Base-by-base conservation (phyloP, 495 filamentous ascomycete species). In the Aspergillus diversus region DNA sequence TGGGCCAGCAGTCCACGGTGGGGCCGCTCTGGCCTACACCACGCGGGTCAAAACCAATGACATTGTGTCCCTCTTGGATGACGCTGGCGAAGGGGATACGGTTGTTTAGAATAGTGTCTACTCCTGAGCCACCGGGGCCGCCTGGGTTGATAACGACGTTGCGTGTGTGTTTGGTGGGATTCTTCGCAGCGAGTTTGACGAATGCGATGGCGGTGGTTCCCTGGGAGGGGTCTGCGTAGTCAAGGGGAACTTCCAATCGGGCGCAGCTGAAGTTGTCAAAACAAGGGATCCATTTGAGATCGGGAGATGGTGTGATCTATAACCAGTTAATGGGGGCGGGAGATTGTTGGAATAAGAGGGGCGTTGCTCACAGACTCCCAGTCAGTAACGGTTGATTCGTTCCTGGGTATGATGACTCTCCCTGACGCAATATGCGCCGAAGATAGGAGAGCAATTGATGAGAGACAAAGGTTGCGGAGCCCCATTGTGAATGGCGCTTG, bases 31-130 rank as follows among this genome's bases (percentile, higher is more conserved):
- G 66, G 46, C 73, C 75, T 4, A 83, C 71, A n/a, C 82, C 80
- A 7, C 82, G 73, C 15, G 80, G 79, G 63, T 83, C 82, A 59
- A 83, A 83, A n/a, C 71, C 67, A 51, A 84, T 64, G 52, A 83
- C 66, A 57, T 83, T 81, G 63, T 73, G 80, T 33, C 73, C 66
- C 46, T 77, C 58, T 33, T 54, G 49, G 16, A 54, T 27, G 35
- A 47, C 57, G 31, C 32, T 17, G 0, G 48, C 49, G 5, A 60
- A 59, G 32, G 48, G 21, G 16, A 59, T 53, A 17, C n/a, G 2
- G 47, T 27, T 54, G 70, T 31, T 76, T 62, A 49, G 77, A 61
- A 75, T 57, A 17, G 69, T 63, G 15, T 71, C 46, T 11, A 75
- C 64, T 7, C 81, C 80, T 8, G 80, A 77, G 31, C 73, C 76